Conservation (phyloP, 306 rosid genomes). For the Casuarina equisetifolia region DNA sequence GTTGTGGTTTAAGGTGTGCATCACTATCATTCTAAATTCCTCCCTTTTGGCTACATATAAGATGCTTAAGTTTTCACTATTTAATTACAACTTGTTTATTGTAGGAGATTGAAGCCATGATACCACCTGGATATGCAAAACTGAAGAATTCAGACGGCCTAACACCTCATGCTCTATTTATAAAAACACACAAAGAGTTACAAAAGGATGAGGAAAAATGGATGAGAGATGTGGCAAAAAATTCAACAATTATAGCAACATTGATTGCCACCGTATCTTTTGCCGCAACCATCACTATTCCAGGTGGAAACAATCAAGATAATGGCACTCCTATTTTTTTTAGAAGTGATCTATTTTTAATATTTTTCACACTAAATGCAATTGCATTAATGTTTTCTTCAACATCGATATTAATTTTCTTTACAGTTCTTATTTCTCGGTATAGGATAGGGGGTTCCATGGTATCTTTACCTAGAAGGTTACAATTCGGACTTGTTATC, state of each 20-base stretch:
- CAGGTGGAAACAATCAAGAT: neutral
- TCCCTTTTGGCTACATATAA: too few species aligned
- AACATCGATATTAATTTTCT: neutral
- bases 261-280: conserved; percentile 6
- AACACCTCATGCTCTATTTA: neutral
- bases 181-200: neutral
- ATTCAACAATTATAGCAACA: neutral
- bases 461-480: neutral
- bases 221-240: conserved; percentile 5
- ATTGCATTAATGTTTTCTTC: neutral
- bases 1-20: too few species aligned
- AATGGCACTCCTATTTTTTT: neutral
- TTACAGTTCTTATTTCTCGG: conserved; percentile 10
- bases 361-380: conserved; percentile 6
- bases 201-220: neutral
- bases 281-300: neutral
- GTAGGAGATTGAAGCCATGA: conserved; percentile 2
- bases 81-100: neutral
- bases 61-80: rapidly evolving
- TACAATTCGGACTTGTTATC: neutral
- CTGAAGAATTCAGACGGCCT: neutral
- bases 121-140: neutral
- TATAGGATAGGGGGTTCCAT: neutral
- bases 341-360: neutral
- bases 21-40: too few species aligned